These are phyloP conservation scores for Fraxinus greggii DNA, from an alignment of 305 asterid genomes.

Conservation along the genomic window DNA sequence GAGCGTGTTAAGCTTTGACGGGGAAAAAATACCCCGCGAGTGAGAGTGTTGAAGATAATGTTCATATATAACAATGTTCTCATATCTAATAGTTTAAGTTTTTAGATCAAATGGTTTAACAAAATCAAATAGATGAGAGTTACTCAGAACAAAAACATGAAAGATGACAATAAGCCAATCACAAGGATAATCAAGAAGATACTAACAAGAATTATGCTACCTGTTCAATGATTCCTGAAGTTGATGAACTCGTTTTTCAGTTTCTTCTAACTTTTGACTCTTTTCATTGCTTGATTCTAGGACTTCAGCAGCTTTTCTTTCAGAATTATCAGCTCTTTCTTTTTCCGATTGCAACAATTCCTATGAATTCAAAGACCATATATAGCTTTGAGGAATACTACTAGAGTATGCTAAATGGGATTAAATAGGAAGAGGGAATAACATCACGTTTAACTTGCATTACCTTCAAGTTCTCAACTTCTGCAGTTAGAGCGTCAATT, in stretches of 20 bases:
- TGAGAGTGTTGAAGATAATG: background rate
- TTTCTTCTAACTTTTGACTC: slow-evolving; percentile 79
- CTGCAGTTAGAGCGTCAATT: slow-evolving; percentile 64
- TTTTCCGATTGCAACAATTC: slow-evolving; percentile 59
- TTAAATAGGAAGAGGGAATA: background rate
- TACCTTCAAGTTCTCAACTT: slow-evolving; percentile 74
- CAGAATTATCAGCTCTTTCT: slow-evolving; percentile 76
- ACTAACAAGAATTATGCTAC: slow-evolving; percentile 42
- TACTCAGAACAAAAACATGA: slow-evolving; percentile 10
- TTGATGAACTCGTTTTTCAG: slow-evolving; percentile 72
- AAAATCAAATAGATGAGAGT: background rate
- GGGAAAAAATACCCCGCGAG: background rate
- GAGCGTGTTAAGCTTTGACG: background rate
- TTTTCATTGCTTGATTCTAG: slow-evolving; percentile 63
- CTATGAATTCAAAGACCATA: slow-evolving; percentile 38
- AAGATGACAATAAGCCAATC: slow-evolving; percentile 5
- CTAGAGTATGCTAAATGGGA: background rate
- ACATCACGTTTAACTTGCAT: slow-evolving; percentile 25
- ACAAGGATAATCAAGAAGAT: background rate
- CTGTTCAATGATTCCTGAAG: slow-evolving; percentile 92
- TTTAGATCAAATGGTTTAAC: background rate
- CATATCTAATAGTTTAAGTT: background rate
- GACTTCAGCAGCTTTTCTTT: slow-evolving; percentile 63
- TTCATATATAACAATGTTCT: background rate
- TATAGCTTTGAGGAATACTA: background rate